Evolutionary conservation across 345 rosid genomes (phyloP).

Genomic region (Combretum micranthum): DNA sequence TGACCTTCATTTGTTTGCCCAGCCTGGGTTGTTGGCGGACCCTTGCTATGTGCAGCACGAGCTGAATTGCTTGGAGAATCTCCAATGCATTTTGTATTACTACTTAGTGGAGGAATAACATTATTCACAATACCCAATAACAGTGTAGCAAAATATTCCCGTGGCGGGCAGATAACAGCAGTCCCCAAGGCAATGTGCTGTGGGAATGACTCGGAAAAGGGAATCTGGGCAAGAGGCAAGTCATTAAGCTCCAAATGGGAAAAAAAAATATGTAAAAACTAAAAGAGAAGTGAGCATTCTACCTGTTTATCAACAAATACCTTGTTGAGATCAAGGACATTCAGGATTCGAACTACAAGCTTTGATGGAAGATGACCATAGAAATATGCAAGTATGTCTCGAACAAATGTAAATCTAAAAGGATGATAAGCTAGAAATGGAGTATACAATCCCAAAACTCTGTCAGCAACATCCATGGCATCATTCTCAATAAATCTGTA

Average conservation of each 20-base stretch:
- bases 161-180: slow-evolving; percentile 74
- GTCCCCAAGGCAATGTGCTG: slow-evolving; percentile 61
- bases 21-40: slow-evolving; percentile 63
- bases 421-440: slow-evolving; percentile 74
- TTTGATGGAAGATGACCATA: slow-evolving; percentile 87
- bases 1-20: slow-evolving; percentile 75
- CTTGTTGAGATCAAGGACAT: slow-evolving; percentile 85
- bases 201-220: slow-evolving; percentile 92
- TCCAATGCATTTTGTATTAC: slow-evolving; percentile 59
- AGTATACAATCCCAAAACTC: slow-evolving; percentile 50
- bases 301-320: slow-evolving; percentile 22
- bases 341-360: slow-evolving; percentile 62
- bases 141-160: slow-evolving; percentile 86
- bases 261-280: slow-evolving; percentile 3
- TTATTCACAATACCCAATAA: slow-evolving; percentile 84
- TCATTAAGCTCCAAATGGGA: slow-evolving; percentile 1
- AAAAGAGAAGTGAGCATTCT: background rate
- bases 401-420: slow-evolving; percentile 87
- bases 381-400: slow-evolving; percentile 94
- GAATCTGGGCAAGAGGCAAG: slow-evolving; percentile 50
- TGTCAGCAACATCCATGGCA: slow-evolving; percentile 70
- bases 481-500: slow-evolving; percentile 94
- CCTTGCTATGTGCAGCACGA: slow-evolving; percentile 58
- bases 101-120: slow-evolving; percentile 80
- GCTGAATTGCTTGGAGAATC: slow-evolving; percentile 47